Evolutionary conservation across 1,139 yeast genomes (phyloP).

Genomic region (Geotrichum reessii): DNA sequence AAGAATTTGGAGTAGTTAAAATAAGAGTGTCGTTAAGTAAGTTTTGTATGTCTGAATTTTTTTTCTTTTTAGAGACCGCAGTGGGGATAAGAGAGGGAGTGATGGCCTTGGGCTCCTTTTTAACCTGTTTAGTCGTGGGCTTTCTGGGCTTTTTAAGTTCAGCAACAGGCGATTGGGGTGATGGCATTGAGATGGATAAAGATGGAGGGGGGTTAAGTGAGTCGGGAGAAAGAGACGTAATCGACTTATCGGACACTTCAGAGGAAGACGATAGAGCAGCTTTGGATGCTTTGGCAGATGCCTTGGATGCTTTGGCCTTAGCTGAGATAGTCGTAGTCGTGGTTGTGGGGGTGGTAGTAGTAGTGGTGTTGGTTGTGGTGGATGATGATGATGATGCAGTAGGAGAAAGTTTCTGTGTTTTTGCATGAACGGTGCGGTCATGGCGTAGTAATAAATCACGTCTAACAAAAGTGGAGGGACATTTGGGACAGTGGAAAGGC

Average conservation of each 20-base stretch:
- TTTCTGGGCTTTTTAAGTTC: not conserved
- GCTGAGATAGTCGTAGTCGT: not conserved
- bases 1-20: not conserved
- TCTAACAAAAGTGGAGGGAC: conserved; percentile 69
- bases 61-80: not conserved
- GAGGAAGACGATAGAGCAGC: not conserved
- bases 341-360: not conserved
- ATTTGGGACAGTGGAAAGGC: conserved; percentile 69
- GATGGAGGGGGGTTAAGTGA: conserved; percentile 1
- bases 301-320: not conserved
- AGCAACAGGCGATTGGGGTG: conserved; percentile 4
- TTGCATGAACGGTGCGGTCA: conserved; percentile 68
- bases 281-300: not conserved
- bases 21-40: not conserved
- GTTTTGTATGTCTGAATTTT: conserved; percentile 4
- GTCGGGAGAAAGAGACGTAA: not conserved
- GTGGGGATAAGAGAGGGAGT: not conserved
- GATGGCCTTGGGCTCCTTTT: not conserved
- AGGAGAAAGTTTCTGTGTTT: conserved; percentile 14
- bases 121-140: not conserved
- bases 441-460: conserved; percentile 72
- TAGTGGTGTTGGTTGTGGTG: no score
- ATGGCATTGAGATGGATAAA: not conserved
- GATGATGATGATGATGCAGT: no score
- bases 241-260: not conserved